A percentile compares a stretch with the other conserved stretches of the same genome.
phyloP scores from a whole-genome alignment of 1,284 basidiomycete species.

The Pascua guehoae region DNA sequence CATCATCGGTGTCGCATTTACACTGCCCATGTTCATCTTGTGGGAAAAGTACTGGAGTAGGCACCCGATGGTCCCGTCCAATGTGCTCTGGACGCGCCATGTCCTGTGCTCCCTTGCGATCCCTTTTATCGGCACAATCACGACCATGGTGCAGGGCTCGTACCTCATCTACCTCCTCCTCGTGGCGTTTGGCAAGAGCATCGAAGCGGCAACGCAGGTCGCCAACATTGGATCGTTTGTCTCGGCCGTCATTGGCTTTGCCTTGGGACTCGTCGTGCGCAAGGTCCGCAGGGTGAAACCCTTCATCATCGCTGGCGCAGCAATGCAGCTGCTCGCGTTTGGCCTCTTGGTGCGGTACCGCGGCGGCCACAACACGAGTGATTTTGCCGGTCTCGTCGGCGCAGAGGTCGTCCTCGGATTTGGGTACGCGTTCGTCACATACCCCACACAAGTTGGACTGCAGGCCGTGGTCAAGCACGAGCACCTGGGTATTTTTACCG shows the following conservation, averaged over 20 bases:
- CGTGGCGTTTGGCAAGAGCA: conserved; percentile 44
- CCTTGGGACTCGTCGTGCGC: conserved; percentile 43
- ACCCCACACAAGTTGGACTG: conserved; percentile 42
- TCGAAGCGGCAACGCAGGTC: conserved; percentile 33
- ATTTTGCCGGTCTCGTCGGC: conserved; percentile 39
- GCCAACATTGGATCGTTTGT: conserved; percentile 47
- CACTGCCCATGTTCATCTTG: conserved; percentile 42
- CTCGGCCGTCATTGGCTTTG: conserved; percentile 41
- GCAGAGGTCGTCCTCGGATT: conserved; percentile 49
- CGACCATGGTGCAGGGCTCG: conserved; percentile 42
- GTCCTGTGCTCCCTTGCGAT: conserved; percentile 36
- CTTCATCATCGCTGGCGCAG: conserved; percentile 40
- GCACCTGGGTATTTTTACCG: conserved; percentile 42
- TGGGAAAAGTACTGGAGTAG: conserved; percentile 43
- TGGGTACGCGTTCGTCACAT: conserved; percentile 40
- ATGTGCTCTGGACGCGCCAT: conserved; percentile 38
- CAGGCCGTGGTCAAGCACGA: conserved; percentile 43
- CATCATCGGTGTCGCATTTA: conserved; percentile 39
- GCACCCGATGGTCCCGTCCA: conserved; percentile 38
- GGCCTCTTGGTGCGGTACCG: conserved; percentile 49
- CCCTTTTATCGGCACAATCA: conserved; percentile 41
- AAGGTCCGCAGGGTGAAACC: conserved; percentile 45
- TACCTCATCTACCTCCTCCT: conserved; percentile 47
- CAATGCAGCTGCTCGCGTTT: conserved; percentile 34
- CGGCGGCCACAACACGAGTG: conserved; percentile 16